Conservation (phyloP, 805 yeast species). For the Grigorovia yakushimaensis region DNA sequence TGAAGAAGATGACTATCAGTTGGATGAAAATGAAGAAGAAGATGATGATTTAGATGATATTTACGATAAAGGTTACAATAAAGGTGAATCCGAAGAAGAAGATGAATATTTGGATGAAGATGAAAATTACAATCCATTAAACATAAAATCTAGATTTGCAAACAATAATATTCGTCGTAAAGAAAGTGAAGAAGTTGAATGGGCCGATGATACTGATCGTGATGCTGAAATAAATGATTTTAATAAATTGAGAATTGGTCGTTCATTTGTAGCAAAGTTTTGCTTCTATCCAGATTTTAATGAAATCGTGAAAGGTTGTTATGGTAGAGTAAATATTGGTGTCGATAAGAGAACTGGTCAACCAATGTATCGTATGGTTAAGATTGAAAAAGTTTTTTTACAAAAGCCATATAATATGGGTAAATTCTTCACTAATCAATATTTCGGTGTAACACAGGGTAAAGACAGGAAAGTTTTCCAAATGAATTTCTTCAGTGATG, state of each 20-base stretch:
- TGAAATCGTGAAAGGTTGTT: constrained; percentile 59
- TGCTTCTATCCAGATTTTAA: constrained; percentile 78
- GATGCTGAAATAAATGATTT: constrained; percentile 52
- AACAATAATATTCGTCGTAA: constrained; percentile 37
- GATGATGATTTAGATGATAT: constrained; percentile 36
- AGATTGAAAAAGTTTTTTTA: constrained; percentile 54
- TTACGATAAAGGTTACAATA: constrained; percentile 9
- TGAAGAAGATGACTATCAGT: constrained; percentile 35
- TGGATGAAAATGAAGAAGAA: constrained; percentile 38
- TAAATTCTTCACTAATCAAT: constrained; percentile 42
- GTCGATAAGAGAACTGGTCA: constrained; percentile 48
- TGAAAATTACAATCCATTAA: constrained; percentile 32
- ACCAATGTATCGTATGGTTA: constrained; percentile 74
- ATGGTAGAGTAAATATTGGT: constrained; percentile 78
- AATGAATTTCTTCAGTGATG: constrained; percentile 72
- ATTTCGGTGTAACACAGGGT: constrained; percentile 75
- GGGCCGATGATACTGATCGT: constrained; percentile 34
- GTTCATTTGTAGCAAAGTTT: constrained; percentile 62
- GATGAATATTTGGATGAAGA: constrained; percentile 36
- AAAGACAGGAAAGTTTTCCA: constrained; percentile 64
- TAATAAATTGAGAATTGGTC: constrained; percentile 67
- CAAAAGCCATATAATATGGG: constrained; percentile 44
- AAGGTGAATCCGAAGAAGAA: constrained; percentile 30
- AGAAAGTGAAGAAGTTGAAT: constrained; percentile 38
- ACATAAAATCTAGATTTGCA: constrained; percentile 23